Evolutionary conservation across 352 stramenopile species (phyloP).

Genomic region (Globisporangium middletonii): DNA sequence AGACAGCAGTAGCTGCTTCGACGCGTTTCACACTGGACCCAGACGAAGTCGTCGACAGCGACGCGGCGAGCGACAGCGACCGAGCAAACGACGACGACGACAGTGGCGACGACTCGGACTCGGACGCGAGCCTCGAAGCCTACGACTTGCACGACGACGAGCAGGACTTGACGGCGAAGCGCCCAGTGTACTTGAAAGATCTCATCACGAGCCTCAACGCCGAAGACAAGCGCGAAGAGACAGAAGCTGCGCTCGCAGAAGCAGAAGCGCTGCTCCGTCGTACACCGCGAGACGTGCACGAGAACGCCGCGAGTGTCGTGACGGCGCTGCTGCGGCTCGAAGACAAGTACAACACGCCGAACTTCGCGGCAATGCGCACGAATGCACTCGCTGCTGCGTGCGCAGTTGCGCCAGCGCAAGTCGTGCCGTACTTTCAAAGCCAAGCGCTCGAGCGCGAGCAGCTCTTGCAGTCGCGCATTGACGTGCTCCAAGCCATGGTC

Average conservation of each 20-base stretch:
- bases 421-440: conserved; percentile 47
- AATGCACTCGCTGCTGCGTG: conserved; percentile 46
- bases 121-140: conserved; percentile 59
- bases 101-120: conserved; percentile 40
- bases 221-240: conserved; percentile 57
- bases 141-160: conserved; percentile 69
- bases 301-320: conserved; percentile 46
- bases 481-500: conserved; percentile 53
- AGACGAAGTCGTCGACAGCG: conserved; percentile 55
- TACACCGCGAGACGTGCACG: conserved; percentile 52
- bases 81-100: conserved; percentile 15
- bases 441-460: conserved; percentile 73
- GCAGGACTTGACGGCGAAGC: conserved; percentile 47
- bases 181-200: conserved; percentile 72
- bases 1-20: background rate
- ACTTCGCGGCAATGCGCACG: conserved; percentile 41
- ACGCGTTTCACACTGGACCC: conserved; percentile 34
- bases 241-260: conserved; percentile 41
- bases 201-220: conserved; percentile 41
- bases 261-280: conserved; percentile 49
- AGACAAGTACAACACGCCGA: conserved; percentile 60
- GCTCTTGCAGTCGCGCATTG: conserved; percentile 63
- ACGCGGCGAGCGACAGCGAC: conserved; percentile 9
- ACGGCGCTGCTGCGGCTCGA: conserved; percentile 58
- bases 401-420: conserved; percentile 32